phyloP scores from a whole-genome alignment of 2,329 filamentous ascomycete species.

The Colletotrichum somersetense region DNA sequence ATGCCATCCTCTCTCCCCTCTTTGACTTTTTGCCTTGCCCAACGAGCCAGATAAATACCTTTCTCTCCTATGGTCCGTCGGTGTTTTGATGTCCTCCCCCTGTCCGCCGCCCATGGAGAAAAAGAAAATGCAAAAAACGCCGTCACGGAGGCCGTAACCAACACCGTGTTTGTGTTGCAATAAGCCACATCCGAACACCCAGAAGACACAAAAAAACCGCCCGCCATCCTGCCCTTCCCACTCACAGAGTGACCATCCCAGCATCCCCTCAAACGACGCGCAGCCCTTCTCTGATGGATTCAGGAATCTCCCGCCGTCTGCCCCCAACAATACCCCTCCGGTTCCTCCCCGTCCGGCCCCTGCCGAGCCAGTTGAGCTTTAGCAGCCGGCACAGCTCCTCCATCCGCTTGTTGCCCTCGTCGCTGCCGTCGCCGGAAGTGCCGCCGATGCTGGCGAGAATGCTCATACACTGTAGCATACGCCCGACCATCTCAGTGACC shows the following conservation, averaged over 20 bases:
- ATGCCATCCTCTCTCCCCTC: neutral
- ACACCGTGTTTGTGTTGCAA: conserved; percentile 16
- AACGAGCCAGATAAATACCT: neutral
- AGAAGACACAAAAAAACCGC: conserved; percentile 4
- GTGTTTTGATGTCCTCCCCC: neutral
- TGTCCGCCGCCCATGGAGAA: neutral
- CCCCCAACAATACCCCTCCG: conserved; percentile 88
- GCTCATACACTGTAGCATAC: conserved; percentile 96
- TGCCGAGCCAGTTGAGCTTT: conserved; percentile 96
- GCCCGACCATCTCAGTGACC: conserved; percentile 92
- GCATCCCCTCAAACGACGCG: conserved; percentile 51
- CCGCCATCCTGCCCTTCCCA: neutral
- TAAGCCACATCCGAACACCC: neutral
- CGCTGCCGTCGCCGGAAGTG: conserved; percentile 63
- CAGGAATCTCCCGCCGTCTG: conserved; percentile 58
- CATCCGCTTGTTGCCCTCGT: conserved; percentile 82
- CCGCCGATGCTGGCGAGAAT: conserved; percentile 79
- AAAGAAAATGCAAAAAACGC: conserved; percentile 37
- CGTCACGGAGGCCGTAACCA: conserved; percentile 35
- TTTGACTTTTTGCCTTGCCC: neutral
- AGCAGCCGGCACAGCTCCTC: conserved; percentile 87
- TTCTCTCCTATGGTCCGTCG: neutral
- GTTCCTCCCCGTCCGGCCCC: conserved; percentile 90
- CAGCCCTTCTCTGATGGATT: conserved; percentile 50
- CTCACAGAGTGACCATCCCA: neutral